phyloP scores from a whole-genome alignment of 495 filamentous ascomycete species.

The Penicillium ochrochloron region DNA sequence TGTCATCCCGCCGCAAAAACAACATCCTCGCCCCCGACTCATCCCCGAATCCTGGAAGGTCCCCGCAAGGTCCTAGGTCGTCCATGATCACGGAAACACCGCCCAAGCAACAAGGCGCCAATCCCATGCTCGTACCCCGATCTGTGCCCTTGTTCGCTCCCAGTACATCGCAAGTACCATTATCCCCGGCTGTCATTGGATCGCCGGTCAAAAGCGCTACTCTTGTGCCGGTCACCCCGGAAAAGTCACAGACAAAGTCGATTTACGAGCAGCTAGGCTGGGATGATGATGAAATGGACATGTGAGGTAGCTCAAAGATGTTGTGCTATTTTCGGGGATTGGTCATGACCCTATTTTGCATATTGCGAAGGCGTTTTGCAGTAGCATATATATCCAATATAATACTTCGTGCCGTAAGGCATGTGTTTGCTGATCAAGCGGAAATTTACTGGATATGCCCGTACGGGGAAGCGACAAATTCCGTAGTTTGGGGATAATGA shows the following conservation, averaged over 20 bases:
- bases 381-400: background rate
- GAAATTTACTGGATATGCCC: background rate
- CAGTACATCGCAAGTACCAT: slow-evolving; percentile 13
- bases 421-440: background rate
- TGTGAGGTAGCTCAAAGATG: slow-evolving; percentile 34
- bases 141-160: slow-evolving; percentile 15
- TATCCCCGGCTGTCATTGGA: slow-evolving; percentile 27
- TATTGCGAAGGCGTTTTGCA: background rate
- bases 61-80: slow-evolving; percentile 7
- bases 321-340: background rate
- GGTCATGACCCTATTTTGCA: background rate
- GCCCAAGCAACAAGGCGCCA: slow-evolving; percentile 36
- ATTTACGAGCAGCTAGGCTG: slow-evolving; percentile 79
- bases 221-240: slow-evolving; percentile 43
- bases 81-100: slow-evolving; percentile 49
- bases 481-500: background rate
- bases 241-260: slow-evolving; percentile 47
- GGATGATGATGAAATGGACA: slow-evolving; percentile 66
- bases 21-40: slow-evolving; percentile 14
- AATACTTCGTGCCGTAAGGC: background rate
- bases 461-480: background rate
- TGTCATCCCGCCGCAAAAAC: slow-evolving; percentile 35
- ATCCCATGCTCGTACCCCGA: slow-evolving; percentile 13
- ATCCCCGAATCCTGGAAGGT: slow-evolving; percentile 23
- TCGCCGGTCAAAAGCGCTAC: slow-evolving; percentile 32